These are phyloP conservation scores for Aspergillus asperescens DNA, from an alignment of 495 filamentous ascomycete species.

Conservation along the genomic window DNA sequence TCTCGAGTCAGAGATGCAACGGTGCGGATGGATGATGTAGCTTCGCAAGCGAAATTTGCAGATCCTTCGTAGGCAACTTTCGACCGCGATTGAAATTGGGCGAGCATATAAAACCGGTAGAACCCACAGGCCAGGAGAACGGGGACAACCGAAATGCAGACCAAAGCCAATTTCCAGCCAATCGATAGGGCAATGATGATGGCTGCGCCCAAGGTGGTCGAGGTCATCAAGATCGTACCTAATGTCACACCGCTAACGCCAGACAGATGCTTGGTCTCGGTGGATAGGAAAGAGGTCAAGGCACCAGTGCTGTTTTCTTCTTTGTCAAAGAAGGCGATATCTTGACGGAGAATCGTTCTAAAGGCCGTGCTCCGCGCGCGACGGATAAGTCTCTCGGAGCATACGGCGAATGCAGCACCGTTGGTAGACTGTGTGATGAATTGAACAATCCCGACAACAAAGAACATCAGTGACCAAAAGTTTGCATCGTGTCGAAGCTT, in stretches of 20 bases:
- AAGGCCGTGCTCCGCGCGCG: constrained; percentile 77
- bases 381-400: constrained; percentile 77
- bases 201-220: constrained; percentile 66
- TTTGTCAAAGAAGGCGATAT: constrained; percentile 81
- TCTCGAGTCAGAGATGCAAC: constrained; percentile 88
- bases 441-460: constrained; percentile 80
- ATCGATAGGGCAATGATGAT: constrained; percentile 61
- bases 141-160: constrained; percentile 73
- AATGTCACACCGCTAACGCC: constrained; percentile 77
- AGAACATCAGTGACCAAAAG: constrained; percentile 93
- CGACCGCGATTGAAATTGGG: constrained; percentile 63
- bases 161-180: constrained; percentile 88
- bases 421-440: constrained; percentile 64
- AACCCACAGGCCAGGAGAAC: constrained; percentile 75
- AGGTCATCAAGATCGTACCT: constrained; percentile 70
- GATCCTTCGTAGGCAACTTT: constrained; percentile 68
- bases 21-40: constrained; percentile 84
- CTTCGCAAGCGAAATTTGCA: constrained; percentile 84
- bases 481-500: constrained; percentile 62
- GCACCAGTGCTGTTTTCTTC: constrained; percentile 82
- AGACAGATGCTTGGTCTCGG: constrained; percentile 77
- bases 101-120: constrained; percentile 79
- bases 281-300: constrained; percentile 77
- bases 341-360: constrained; percentile 83
- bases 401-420: constrained; percentile 73